A percentile compares a stretch with the other conserved stretches of the same genome.
Conservation (phyloP, 306 rosid genomes). For the Corylus avellana region DNA sequence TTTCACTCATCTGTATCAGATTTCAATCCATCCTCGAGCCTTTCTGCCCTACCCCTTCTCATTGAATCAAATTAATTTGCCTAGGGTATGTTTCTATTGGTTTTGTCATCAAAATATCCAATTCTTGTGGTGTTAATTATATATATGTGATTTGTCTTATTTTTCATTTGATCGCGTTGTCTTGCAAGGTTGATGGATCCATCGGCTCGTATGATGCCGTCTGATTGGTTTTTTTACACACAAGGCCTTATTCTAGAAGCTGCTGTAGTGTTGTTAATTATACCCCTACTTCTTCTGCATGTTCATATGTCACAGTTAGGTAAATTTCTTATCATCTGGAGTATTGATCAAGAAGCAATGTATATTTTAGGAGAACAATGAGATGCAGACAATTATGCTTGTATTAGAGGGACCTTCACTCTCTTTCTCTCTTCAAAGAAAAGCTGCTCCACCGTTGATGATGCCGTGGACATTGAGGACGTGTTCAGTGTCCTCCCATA, state of each 20-base stretch:
- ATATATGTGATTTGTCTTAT: constrained; percentile 16
- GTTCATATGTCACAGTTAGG: constrained; percentile 27
- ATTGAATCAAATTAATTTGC: constrained; percentile 45
- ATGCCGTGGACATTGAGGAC: no score
- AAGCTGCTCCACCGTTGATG: background rate
- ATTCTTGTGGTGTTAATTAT: background rate
- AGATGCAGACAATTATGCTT: constrained; percentile 29
- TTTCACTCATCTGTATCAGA: constrained; percentile 44
- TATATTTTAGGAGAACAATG: constrained; percentile 39
- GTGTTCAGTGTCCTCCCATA: background rate
- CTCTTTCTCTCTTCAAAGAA: background rate
- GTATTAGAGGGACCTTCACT: background rate
- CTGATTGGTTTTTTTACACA: constrained; percentile 25
- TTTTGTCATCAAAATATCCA: constrained; percentile 2
- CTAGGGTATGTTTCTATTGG: constrained; percentile 39
- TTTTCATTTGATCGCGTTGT: constrained; percentile 8
- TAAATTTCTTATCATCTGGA: constrained; percentile 19
- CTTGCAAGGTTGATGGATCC: constrained; percentile 39
- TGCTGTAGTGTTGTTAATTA: constrained; percentile 23
- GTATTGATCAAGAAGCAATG: constrained; percentile 42
- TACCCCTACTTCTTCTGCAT: constrained; percentile 15
- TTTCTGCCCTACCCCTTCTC: constrained; percentile 52
- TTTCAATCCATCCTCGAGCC: constrained; percentile 52
- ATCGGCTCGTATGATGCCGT: constrained; percentile 21
- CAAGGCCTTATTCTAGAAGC: constrained; percentile 25